Percentiles rank a stretch among this genome's conserved stretches.
Conservation (phyloP, 1,139 yeast species). For the Scheffersomyces illinoinensis region DNA sequence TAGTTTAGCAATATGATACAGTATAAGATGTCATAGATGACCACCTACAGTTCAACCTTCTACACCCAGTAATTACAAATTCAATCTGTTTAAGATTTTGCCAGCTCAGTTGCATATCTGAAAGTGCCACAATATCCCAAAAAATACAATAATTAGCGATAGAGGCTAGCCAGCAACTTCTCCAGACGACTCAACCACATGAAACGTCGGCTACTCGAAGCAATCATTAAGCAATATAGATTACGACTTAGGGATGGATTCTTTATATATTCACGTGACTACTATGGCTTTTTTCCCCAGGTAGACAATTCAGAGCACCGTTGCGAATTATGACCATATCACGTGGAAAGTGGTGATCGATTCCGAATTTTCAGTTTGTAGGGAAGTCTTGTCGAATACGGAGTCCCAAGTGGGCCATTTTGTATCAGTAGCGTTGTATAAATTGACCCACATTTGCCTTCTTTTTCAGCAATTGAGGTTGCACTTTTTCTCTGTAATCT, state of each 20-base stretch:
- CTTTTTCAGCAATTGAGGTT: neutral
- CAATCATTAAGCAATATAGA: neutral
- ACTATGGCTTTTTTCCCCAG: neutral
- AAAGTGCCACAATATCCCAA: neutral
- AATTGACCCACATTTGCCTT: neutral
- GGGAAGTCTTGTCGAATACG: neutral
- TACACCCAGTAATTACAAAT: too few relatives aligned
- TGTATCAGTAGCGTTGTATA: neutral
- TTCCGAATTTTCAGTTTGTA: neutral
- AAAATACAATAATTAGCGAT: neutral
- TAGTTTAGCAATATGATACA: neutral
- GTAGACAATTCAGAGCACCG: neutral
- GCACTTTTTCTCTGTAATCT: neutral
- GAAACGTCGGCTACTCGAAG: neutral
- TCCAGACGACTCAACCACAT: neutral
- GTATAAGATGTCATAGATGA: neutral
- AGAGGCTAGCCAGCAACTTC: neutral
- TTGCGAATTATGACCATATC: constrained; percentile 5
- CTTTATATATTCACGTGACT: neutral
- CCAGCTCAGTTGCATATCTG: neutral
- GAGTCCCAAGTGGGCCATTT: neutral
- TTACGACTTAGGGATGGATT: neutral
- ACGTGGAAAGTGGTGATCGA: constrained; percentile 9
- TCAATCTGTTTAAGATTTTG: neutral
- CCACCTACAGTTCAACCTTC: too few relatives aligned